Evolutionary conservation across 176 grass and related monocot genomes (phyloP).

Genomic region (Ensete glaucum): DNA sequence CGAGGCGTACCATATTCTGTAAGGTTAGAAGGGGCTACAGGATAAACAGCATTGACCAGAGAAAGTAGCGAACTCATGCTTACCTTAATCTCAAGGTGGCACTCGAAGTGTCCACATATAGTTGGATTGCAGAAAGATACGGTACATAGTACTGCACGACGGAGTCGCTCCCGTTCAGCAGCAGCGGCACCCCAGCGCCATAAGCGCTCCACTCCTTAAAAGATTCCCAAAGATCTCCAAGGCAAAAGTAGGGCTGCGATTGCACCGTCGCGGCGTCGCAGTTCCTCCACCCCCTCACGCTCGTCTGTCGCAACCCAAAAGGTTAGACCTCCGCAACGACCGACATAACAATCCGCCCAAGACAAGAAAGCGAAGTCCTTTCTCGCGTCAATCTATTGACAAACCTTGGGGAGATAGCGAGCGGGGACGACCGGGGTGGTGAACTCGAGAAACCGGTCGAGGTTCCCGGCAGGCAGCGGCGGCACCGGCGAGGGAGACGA

Average conservation of each 20-base stretch:
- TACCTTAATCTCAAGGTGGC: constrained; percentile 52
- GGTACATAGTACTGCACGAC: constrained; percentile 94
- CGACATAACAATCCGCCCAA: not conserved
- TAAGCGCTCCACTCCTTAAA: constrained; percentile 98
- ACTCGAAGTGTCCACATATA: constrained; percentile 52
- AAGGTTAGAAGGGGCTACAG: not conserved
- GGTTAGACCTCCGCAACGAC: not conserved
- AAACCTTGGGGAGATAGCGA: constrained; percentile 50
- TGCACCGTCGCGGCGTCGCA: constrained; percentile 21
- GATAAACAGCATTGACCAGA: not conserved
- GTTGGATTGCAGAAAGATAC: constrained; percentile 85
- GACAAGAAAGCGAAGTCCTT: not conserved
- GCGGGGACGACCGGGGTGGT: constrained; percentile 59
- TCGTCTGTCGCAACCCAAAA: constrained; percentile 33
- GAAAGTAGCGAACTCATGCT: not conserved
- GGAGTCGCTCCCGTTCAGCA: constrained; percentile 68
- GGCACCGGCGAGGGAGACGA: constrained; percentile 9
- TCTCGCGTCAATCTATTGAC: not conserved
- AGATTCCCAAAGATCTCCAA: constrained; percentile 88
- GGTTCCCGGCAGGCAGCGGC: constrained; percentile 32
- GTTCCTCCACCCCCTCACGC: constrained; percentile 38
- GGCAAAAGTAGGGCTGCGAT: constrained; percentile 49
- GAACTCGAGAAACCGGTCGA: constrained; percentile 66
- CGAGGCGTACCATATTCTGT: not conserved
- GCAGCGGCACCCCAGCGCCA: constrained; percentile 80